A percentile compares a stretch with the other conserved stretches of the same genome.
phyloP scores from a whole-genome alignment of 1,139 yeast species.

The Magnusiomyces tetraspermus region DNA sequence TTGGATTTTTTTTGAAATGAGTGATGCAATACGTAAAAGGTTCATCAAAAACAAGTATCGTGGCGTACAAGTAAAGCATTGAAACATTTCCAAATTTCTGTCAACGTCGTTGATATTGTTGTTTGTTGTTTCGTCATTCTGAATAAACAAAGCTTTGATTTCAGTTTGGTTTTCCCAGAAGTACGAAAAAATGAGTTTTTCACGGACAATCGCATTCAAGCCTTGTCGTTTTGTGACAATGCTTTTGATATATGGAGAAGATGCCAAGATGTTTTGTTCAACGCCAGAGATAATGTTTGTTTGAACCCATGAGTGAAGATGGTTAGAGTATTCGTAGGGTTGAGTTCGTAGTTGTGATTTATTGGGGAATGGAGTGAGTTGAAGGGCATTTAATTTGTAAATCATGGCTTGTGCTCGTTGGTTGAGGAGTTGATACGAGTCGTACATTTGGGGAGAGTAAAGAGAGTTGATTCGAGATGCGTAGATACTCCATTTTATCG shows the following conservation, averaged over 20 bases:
- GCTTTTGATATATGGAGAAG: not conserved
- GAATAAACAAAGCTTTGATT: not conserved
- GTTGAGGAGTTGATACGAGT: not conserved
- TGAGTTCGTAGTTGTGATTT: not conserved
- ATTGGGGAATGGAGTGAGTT: not conserved
- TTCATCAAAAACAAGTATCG: not conserved
- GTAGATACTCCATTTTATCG: not conserved
- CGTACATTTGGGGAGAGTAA: not conserved
- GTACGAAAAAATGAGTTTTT: not conserved
- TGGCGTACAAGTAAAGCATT: not conserved
- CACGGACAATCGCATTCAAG: not conserved
- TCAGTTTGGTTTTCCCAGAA: not conserved
- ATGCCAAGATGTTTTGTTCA: not conserved
- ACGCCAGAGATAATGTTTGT: not conserved
- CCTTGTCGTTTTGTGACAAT: not conserved
- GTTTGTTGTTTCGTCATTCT: no score
- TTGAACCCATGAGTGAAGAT: not conserved
- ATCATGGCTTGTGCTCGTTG: not conserved
- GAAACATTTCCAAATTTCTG: not conserved
- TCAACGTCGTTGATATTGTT: not conserved
- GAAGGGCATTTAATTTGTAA: not conserved
- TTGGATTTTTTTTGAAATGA: not conserved
- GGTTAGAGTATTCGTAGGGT: not conserved
- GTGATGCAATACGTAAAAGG: not conserved
- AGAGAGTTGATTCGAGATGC: not conserved